Base-by-base conservation (phyloP, 2,329 filamentous ascomycete genomes). In the Penicillium sp. region DNA sequence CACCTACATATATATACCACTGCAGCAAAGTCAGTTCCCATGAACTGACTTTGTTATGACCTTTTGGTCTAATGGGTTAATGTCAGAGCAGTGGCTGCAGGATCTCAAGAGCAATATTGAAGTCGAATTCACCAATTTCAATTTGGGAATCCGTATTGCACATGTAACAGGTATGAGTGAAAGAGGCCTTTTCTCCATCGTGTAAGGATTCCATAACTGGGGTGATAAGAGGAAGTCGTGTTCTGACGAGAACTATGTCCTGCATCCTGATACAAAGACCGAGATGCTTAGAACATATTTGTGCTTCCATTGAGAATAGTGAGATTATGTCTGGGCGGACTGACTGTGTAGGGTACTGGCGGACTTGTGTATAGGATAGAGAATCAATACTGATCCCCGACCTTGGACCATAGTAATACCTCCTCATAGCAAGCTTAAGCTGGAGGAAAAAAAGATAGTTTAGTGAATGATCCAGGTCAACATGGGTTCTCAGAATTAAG, bases 351-450 rank as follows among this genome's bases (percentile, higher is more conserved):
- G 29, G 29, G 29, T 9, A 31, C 9, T 31, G 19, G 23, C 8
- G 12, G 15, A 61, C 81, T 62, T 84, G 81, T 41, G 57, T 61
- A 45, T 49, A 41, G 12, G 23, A 54, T n/a, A 50, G 42, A 56
- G 49, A 60, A 17, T 50, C 59, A 42, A 52, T 56, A 21, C 33
- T 60, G 7, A 62, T 56, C 5, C 52, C 53, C 44, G 15, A 48
- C 0, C 13, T 15, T 7, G 55, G 36, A 25, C 59, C 59, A 12
- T 53, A 52, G 6, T 39, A 33, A n/a, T 41, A 49, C 31, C 56
- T 47, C 8, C 29, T 55, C 43, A 63, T 59, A 10, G 57, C 59
- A 29, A 61, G 54, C 13, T 60, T 55, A 1, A 63, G 2, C 2
- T 61, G 45, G 5, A 61, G 59, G 36, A 56, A 59, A 17, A 48